phyloP scores from a whole-genome alignment of 306 rosid genomes.

The Quercus wislizeni region DNA sequence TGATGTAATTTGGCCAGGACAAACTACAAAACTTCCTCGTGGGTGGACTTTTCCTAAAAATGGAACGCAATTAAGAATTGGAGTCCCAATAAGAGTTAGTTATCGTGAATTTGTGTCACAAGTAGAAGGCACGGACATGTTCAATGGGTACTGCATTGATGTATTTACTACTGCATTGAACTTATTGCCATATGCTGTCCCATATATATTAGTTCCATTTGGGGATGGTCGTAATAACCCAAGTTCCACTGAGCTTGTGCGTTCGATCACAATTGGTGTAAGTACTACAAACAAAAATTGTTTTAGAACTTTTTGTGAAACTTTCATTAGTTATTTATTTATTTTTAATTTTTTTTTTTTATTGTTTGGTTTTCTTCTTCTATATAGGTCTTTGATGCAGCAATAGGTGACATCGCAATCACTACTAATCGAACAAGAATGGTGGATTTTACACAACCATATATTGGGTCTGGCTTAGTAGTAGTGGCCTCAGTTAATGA shows the following conservation, averaged over 20 bases:
- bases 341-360: no score
- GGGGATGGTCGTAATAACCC: constrained; percentile 74
- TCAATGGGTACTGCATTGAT: constrained; percentile 81
- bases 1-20: constrained; percentile 84
- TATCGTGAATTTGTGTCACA: constrained; percentile 57
- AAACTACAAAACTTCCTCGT: constrained; percentile 59
- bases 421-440: constrained; percentile 72
- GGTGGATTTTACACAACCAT: constrained; percentile 95
- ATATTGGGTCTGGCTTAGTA: constrained; percentile 79
- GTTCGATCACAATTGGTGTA: constrained; percentile 63
- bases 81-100: constrained; percentile 59
- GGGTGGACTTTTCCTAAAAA: constrained; percentile 91
- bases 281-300: constrained; percentile 29
- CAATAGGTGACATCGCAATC: constrained; percentile 82
- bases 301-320: constrained; percentile 6
- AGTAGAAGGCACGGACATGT: constrained; percentile 47
- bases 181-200: constrained; percentile 77
- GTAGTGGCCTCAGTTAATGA: constrained; percentile 66
- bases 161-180: constrained; percentile 72
- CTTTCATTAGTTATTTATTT: background rate
- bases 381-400: constrained; percentile 72
- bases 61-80: constrained; percentile 69
- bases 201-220: constrained; percentile 50
- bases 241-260: constrained; percentile 52
- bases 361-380: constrained; percentile 9